Evolutionary conservation across 306 rosid genomes (phyloP).

Genomic region (Cicer cuneatum): DNA sequence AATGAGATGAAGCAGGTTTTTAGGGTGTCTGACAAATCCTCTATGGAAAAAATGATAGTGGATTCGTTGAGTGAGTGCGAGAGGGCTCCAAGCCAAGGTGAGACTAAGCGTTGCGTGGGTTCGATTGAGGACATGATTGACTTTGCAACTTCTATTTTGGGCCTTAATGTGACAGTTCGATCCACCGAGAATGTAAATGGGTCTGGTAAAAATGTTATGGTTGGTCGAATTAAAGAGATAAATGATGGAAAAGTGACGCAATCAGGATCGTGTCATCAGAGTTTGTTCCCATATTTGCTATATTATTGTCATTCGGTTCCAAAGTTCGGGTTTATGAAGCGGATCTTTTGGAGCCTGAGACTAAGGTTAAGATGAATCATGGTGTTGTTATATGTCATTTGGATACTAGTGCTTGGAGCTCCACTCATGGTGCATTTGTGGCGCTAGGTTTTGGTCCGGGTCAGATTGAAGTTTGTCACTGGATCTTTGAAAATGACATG

Average conservation of each 20-base stretch:
- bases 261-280: conserved; percentile 85
- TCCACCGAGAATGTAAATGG: conserved; percentile 64
- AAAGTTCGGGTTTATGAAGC: conserved; percentile 83
- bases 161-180: conserved; percentile 59
- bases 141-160: conserved; percentile 67
- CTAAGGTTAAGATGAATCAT: conserved; percentile 65
- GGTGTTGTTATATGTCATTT: conserved; percentile 86
- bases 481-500: conserved; percentile 89
- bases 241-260: conserved; percentile 72
- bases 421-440: conserved; percentile 73
- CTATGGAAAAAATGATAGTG: conserved; percentile 60
- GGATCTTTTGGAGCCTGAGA: conserved; percentile 62
- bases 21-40: conserved; percentile 64
- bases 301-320: conserved; percentile 92
- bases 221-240: conserved; percentile 65
- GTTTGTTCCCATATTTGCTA: conserved; percentile 74
- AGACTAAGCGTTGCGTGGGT: conserved; percentile 79
- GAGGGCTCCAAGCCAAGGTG: conserved; percentile 69
- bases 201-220: conserved; percentile 48
- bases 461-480: conserved; percentile 78
- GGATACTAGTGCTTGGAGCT: conserved; percentile 84
- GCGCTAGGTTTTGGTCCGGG: conserved; percentile 78
- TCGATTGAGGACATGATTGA: conserved; percentile 85
- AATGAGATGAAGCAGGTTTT: conserved; percentile 60
- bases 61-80: conserved; percentile 65